Percentiles rank a stretch among this genome's conserved stretches.
These are phyloP conservation scores for Fraxinus excelsior DNA, from an alignment of 257 asterid species.

Conservation along the genomic window DNA sequence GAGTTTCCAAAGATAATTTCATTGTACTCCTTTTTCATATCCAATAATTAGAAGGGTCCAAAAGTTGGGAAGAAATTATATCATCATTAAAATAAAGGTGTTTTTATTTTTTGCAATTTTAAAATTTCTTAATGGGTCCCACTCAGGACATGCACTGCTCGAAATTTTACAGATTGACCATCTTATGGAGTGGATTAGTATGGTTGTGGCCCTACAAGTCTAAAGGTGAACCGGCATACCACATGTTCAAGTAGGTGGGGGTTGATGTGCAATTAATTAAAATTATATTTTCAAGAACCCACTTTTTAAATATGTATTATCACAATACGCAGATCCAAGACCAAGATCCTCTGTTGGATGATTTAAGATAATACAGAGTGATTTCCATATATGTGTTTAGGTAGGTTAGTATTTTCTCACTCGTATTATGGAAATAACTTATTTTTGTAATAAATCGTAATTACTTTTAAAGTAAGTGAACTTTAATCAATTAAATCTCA, in stretches of 20 bases:
- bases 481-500: too few relatives aligned
- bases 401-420: not conserved
- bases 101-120: not conserved
- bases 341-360: not conserved
- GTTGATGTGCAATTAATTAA: constrained; percentile 29
- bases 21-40: not conserved
- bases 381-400: not conserved
- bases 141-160: constrained; percentile 17
- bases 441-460: too few relatives aligned
- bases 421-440: too few relatives aligned
- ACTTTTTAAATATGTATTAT: too few relatives aligned
- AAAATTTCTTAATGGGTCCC: not conserved
- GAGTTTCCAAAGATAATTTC: not conserved
- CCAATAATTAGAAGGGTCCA: constrained; percentile 13
- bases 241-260: constrained; percentile 44
- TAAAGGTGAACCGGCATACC: constrained; percentile 39
- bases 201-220: constrained; percentile 41
- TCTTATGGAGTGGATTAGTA: constrained; percentile 20
- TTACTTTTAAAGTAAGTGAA: too few relatives aligned
- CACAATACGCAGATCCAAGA: not conserved
- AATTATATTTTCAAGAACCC: not conserved
- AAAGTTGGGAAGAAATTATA: not conserved
- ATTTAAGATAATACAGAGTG: not conserved
- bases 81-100: not conserved
- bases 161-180: constrained; percentile 22